Conservation (phyloP, 768 basidiomycete genomes). For the Trametes gibbosa region DNA sequence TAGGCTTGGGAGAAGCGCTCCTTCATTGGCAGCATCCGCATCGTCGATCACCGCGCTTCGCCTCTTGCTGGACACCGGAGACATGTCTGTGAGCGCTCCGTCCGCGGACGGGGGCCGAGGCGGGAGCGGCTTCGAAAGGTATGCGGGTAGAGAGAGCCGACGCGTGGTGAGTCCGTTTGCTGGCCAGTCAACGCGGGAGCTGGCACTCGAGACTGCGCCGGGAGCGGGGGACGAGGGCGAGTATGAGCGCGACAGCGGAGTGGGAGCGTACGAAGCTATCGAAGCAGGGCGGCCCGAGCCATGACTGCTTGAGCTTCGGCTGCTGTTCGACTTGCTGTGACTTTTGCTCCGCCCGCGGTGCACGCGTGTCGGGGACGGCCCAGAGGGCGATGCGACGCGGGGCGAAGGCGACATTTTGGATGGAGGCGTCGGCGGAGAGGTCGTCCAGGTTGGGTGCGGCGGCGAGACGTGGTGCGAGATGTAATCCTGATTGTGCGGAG, state of each 20-base stretch:
- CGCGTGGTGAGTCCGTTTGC: neutral
- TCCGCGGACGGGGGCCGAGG: neutral
- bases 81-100: constrained; percentile 9
- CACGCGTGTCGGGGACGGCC: neutral
- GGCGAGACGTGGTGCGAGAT: constrained; percentile 9
- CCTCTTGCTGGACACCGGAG: constrained; percentile 4
- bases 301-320: constrained; percentile 18
- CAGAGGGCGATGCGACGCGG: constrained; percentile 32
- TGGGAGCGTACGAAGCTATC: constrained; percentile 37
- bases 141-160: constrained; percentile 17
- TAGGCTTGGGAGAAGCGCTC: constrained; percentile 17
- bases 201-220: neutral
- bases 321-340: neutral
- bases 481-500: constrained; percentile 2
- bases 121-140: constrained; percentile 18
- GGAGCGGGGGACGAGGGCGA: constrained; percentile 39
- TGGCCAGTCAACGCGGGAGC: neutral
- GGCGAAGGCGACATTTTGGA: constrained; percentile 30
- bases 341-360: constrained; percentile 10
- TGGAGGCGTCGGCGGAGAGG: constrained; percentile 58
- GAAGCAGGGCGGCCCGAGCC: constrained; percentile 31
- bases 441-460: constrained; percentile 52
- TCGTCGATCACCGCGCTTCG: constrained; percentile 6
- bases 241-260: constrained; percentile 30
- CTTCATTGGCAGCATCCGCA: neutral